phyloP scores from a whole-genome alignment of 1,284 basidiomycete species.

The Termitomyces sp. region DNA sequence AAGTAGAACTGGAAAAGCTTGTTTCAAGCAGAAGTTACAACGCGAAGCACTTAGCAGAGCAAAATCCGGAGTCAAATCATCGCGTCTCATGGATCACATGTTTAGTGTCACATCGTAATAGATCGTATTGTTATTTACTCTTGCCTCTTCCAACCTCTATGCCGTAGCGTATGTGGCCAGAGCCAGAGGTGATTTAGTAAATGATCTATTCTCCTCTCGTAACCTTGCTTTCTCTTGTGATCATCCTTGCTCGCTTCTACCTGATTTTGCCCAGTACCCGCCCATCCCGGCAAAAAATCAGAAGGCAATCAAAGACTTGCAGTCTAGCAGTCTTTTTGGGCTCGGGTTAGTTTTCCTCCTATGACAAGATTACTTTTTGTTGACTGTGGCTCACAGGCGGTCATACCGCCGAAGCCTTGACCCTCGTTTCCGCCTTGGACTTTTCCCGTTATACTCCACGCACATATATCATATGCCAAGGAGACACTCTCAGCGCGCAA shows the following conservation, averaged over 20 bases:
- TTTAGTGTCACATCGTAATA: not conserved
- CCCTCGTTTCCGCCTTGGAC: slow-evolving; percentile 74
- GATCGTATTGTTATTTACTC: too few species aligned
- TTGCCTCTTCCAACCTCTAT: too few species aligned
- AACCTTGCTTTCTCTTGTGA: slow-evolving; percentile 8
- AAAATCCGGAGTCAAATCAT: not conserved
- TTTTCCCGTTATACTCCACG: slow-evolving; percentile 72
- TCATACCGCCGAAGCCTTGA: slow-evolving; percentile 87
- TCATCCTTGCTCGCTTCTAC: slow-evolving; percentile 25
- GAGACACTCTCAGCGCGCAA: slow-evolving; percentile 72
- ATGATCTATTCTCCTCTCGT: slow-evolving; percentile 7
- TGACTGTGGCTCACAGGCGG: slow-evolving; percentile 57
- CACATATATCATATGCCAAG: slow-evolving; percentile 80
- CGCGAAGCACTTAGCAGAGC: not conserved
- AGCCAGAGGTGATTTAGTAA: not conserved
- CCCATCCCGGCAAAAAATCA: not conserved
- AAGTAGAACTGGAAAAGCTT: not conserved
- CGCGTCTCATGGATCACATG: not conserved
- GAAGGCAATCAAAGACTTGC: slow-evolving; percentile 23
- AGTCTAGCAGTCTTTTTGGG: slow-evolving; percentile 59
- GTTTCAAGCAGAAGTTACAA: not conserved
- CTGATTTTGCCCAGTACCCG: slow-evolving; percentile 18
- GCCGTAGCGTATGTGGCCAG: not conserved
- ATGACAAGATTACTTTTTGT: not conserved
- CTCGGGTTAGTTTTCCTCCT: slow-evolving; percentile 38